phyloP scores from a whole-genome alignment of 75 land plant species.

The Sequoia sempervirens region DNA sequence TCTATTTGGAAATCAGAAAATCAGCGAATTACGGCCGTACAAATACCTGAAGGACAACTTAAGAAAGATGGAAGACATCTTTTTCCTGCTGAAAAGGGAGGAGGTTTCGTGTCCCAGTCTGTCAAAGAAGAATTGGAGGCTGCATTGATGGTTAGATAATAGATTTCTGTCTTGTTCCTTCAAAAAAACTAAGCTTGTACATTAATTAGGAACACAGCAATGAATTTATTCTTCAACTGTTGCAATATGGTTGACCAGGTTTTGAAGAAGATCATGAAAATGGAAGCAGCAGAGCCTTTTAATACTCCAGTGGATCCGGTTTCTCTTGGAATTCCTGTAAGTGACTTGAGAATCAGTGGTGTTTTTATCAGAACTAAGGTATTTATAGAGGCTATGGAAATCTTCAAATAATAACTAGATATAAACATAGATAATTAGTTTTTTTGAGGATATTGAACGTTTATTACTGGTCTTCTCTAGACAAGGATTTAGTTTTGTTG shows the following conservation, averaged over 20 bases:
- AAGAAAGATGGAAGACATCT: conserved; percentile 6
- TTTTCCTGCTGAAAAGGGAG: background rate
- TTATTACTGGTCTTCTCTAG: too few relatives aligned
- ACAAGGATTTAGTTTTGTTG: too few relatives aligned
- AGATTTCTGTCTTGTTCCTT: background rate
- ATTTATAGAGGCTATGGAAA: too few relatives aligned
- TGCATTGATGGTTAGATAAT: conserved; percentile 30
- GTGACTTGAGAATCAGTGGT: conserved; percentile 10
- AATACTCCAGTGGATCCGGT: conserved; percentile 90
- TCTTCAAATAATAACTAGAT: too few relatives aligned
- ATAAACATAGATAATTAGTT: too few relatives aligned
- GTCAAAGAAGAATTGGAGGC: conserved; percentile 41
- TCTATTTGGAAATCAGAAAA: conserved; percentile 1
- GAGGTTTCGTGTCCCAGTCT: conserved; percentile 8
- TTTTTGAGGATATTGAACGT: too few relatives aligned
- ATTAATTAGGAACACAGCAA: background rate
- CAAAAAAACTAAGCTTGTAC: background rate
- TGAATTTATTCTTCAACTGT: background rate
- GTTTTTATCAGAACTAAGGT: background rate
- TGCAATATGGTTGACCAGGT: conserved; percentile 36
- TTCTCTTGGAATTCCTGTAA: conserved; percentile 92
- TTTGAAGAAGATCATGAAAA: conserved; percentile 92
- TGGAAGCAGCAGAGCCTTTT: conserved; percentile 98
- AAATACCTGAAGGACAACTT: background rate
- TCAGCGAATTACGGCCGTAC: background rate